Percentiles rank a stretch among this genome's conserved stretches.
Conservation (phyloP, 164 flowering plant species). For the Tetrastigma voinierianum region DNA sequence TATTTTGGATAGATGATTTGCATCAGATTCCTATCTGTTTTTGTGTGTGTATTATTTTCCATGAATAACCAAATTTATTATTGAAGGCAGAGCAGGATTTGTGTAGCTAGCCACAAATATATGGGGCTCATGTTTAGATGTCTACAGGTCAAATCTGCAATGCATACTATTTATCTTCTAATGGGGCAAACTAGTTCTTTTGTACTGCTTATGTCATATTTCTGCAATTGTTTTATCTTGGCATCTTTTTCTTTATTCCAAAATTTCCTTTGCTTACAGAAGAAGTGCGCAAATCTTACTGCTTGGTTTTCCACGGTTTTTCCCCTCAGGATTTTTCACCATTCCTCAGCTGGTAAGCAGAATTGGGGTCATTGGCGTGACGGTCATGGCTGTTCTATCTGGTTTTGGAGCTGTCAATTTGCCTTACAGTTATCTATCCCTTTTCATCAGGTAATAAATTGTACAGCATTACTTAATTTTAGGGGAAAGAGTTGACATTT, state of each 20-base stretch:
- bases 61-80: neutral
- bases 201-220: no score
- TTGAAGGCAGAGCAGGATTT: neutral
- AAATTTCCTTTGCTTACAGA: neutral
- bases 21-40: neutral
- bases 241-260: neutral
- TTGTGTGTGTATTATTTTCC: neutral
- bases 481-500: neutral
- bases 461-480: neutral
- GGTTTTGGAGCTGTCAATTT: constrained; percentile 99
- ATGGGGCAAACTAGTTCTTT: no score
- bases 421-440: constrained; percentile 94
- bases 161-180: no score
- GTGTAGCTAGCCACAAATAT: neutral
- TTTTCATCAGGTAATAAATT: constrained; percentile 76
- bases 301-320: neutral
- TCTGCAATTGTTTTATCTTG: no score
- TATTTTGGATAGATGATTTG: neutral
- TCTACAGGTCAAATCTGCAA: no score
- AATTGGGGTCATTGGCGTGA: constrained; percentile 96
- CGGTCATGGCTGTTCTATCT: constrained; percentile 94
- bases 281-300: neutral
- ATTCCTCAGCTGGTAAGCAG: constrained; percentile 96
- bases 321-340: constrained; percentile 76
- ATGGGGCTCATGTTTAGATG: no score